These are phyloP conservation scores for Cucumis hystrix DNA, from an alignment of 306 rosid species.

Conservation along the genomic window DNA sequence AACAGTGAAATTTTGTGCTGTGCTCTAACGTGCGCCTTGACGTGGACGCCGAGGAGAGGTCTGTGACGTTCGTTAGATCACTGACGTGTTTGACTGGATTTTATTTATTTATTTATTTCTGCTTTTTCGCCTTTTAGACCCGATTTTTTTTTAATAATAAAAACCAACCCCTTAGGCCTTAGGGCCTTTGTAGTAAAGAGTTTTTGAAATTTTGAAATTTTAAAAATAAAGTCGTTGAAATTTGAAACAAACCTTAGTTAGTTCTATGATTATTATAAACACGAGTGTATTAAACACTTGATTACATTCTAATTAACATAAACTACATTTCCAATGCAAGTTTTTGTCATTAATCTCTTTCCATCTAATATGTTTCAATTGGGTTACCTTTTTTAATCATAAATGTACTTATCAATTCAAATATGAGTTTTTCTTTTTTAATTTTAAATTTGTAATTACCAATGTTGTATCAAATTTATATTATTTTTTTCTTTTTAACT, in stretches of 20 bases:
- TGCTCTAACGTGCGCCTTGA: background rate
- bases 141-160: background rate
- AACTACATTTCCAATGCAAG: background rate
- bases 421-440: too few relatives aligned
- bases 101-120: background rate
- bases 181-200: too few relatives aligned
- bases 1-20: background rate
- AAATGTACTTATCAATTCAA: too few relatives aligned
- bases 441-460: too few relatives aligned
- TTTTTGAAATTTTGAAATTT: background rate
- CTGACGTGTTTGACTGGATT: background rate
- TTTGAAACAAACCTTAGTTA: background rate
- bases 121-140: background rate
- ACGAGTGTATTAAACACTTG: background rate
- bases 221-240: background rate
- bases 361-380: background rate
- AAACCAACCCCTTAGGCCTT: background rate
- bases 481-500: too few relatives aligned
- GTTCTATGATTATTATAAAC: background rate
- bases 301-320: background rate
- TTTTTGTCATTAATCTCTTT: background rate
- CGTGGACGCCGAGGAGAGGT: background rate
- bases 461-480: too few relatives aligned
- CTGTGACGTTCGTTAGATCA: background rate
- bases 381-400: too few relatives aligned